These are phyloP conservation scores for Lycium ferocissimum DNA, from an alignment of 257 asterid genomes.

Conservation along the genomic window DNA sequence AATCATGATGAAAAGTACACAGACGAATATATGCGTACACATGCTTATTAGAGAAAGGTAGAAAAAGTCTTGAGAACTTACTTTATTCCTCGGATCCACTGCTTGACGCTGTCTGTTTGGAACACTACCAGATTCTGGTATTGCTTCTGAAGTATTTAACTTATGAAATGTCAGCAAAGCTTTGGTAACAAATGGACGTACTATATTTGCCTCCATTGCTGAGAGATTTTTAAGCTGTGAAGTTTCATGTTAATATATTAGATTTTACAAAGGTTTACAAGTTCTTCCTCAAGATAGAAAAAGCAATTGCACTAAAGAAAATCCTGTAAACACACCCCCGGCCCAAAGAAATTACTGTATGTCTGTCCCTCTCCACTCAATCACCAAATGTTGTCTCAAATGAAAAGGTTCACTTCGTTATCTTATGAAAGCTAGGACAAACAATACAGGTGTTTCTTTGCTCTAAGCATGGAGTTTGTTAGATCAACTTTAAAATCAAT, in stretches of 20 bases:
- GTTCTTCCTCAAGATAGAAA: not conserved
- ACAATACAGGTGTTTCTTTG: not conserved
- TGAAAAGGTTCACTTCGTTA: not conserved
- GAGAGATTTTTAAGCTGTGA: constrained; percentile 88
- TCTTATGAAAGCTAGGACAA: not conserved
- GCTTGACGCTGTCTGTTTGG: constrained; percentile 74
- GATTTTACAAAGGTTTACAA: not conserved
- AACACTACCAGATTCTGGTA: constrained; percentile 61
- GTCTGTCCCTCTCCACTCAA: not conserved
- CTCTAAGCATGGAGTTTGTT: not conserved
- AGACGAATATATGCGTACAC: not conserved
- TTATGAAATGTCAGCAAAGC: constrained; percentile 80
- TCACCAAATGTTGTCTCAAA: not conserved
- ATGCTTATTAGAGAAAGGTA: constrained; percentile 6
- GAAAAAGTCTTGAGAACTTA: constrained; percentile 43
- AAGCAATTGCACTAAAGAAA: not conserved
- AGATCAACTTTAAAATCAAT: not conserved
- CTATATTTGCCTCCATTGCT: constrained; percentile 96
- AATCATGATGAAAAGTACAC: not conserved
- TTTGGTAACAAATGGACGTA: constrained; percentile 86
- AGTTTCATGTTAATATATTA: constrained; percentile 11
- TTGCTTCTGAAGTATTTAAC: constrained; percentile 79
- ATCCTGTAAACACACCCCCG: not conserved
- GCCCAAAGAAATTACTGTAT: not conserved
- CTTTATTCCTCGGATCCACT: constrained; percentile 79